Evolutionary conservation across 208 protist species (phyloP).

Genomic region (Kentomonas sorsogonicus): DNA sequence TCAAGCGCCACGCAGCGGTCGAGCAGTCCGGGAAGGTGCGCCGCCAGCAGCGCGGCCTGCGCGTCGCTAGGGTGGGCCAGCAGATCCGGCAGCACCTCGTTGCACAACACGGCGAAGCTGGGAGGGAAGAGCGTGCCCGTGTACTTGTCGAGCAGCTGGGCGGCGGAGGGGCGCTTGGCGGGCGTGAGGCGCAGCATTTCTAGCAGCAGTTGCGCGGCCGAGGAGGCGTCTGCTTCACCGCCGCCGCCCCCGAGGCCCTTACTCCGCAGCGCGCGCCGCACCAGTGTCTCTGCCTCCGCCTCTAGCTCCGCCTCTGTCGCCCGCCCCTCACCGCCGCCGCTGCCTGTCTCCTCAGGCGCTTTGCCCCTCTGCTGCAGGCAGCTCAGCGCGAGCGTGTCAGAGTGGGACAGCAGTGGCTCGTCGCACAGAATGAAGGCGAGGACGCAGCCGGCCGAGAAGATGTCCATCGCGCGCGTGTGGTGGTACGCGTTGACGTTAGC

Average conservation of each 20-base stretch:
- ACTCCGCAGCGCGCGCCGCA: no score
- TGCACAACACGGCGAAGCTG: conserved; percentile 34
- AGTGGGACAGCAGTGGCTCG: conserved; percentile 57
- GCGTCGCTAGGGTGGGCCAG: conserved; percentile 43
- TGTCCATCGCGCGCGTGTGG: conserved; percentile 75
- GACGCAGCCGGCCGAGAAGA: conserved; percentile 77
- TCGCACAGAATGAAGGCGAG: conserved; percentile 65
- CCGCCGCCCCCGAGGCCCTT: no score
- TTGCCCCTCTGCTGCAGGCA: no score
- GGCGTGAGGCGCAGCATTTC: conserved; percentile 23
- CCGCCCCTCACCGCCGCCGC: no score
- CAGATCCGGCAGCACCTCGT: conserved; percentile 37
- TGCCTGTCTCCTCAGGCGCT: no score
- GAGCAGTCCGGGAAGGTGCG: conserved; percentile 13
- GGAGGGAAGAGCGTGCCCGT: conserved; percentile 67
- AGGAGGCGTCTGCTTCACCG: no score
- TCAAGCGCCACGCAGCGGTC: conserved; percentile 7
- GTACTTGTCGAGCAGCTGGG: conserved; percentile 30
- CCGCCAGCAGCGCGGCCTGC: conserved; percentile 39
- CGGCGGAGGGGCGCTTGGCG: conserved; percentile 35
- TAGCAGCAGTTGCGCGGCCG: no score
- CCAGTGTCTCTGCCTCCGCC: no score
- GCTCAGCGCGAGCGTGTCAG: conserved; percentile 55
- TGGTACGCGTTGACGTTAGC: conserved; percentile 53
- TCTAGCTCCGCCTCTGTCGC: no score